Percentiles rank a stretch among this genome's conserved stretches.
These are phyloP conservation scores for Wickerhamiella azyma DNA, from an alignment of 805 yeast genomes.

Conservation along the genomic window DNA sequence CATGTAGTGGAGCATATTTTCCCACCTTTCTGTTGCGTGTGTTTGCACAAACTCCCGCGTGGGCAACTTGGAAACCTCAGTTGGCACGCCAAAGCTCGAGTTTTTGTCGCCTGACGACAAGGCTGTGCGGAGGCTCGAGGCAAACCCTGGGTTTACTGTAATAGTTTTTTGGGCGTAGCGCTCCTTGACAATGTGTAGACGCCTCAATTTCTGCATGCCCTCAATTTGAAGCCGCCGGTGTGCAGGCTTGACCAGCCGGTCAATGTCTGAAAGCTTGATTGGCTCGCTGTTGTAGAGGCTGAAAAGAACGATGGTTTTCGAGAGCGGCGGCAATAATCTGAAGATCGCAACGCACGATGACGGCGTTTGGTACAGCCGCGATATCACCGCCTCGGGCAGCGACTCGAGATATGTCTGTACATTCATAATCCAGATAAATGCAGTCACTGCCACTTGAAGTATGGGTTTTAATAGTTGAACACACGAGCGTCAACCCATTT, in stretches of 20 bases:
- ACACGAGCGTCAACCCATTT: neutral
- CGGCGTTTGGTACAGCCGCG: constrained; percentile 70
- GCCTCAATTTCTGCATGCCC: constrained; percentile 60
- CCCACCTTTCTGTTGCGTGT: constrained; percentile 87
- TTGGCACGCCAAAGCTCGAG: constrained; percentile 65
- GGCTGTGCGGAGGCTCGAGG: constrained; percentile 64
- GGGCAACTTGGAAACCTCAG: constrained; percentile 35
- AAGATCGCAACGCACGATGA: constrained; percentile 93
- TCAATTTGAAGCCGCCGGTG: constrained; percentile 48
- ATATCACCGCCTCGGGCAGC: constrained; percentile 74
- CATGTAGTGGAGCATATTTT: constrained; percentile 89
- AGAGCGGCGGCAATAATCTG: constrained; percentile 74
- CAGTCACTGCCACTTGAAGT: neutral
- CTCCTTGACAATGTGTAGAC: constrained; percentile 63
- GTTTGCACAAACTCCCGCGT: constrained; percentile 51
- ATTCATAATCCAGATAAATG: neutral
- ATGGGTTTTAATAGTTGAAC: neutral
- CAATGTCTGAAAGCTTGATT: constrained; percentile 50
- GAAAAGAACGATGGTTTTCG: constrained; percentile 77
- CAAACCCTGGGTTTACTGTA: constrained; percentile 57
- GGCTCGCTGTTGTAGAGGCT: constrained; percentile 73
- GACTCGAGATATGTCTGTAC: constrained; percentile 84
- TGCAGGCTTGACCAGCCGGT: constrained; percentile 56
- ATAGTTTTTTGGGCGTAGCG: constrained; percentile 32
- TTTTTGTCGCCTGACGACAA: constrained; percentile 61